phyloP scores from a whole-genome alignment of 345 rosid genomes.

The Eucalyptus virginea region DNA sequence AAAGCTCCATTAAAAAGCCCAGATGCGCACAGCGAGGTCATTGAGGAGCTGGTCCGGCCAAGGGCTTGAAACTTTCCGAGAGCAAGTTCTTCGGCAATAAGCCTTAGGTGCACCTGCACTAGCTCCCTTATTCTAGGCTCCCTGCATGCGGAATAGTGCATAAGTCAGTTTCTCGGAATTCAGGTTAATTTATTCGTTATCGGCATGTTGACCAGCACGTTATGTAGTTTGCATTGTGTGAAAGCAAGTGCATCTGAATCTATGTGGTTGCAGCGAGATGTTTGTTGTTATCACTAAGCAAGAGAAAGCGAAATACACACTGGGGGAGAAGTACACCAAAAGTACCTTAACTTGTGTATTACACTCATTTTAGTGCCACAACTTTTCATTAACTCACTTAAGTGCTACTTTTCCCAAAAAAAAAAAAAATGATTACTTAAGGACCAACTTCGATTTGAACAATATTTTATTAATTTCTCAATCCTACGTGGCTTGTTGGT shows the following conservation, averaged over 20 bases:
- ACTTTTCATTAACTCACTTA: no score
- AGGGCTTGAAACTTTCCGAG: conserved; percentile 30
- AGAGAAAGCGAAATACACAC: neutral
- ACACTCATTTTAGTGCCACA: accelerated
- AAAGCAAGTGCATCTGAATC: neutral
- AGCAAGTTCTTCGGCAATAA: conserved; percentile 48
- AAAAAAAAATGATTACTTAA: no score
- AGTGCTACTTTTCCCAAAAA: no score
- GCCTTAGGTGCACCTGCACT: conserved; percentile 58
- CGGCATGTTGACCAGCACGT: neutral
- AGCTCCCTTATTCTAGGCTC: conserved; percentile 66
- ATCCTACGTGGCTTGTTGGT: accelerated
- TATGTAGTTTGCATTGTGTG: neutral
- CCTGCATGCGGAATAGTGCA: conserved; percentile 27
- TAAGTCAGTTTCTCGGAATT: neutral
- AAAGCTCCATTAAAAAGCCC: neutral
- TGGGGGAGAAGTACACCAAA: accelerated
- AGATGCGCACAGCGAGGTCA: neutral
- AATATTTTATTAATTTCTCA: no score
- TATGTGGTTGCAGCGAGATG: neutral
- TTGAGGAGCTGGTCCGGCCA: neutral
- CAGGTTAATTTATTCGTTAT: neutral
- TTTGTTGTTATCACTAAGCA: neutral
- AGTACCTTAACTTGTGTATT: accelerated
- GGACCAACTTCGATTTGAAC: no score